Conservation (phyloP, 495 filamentous ascomycete genomes). For the Rhypophila decipiens region DNA sequence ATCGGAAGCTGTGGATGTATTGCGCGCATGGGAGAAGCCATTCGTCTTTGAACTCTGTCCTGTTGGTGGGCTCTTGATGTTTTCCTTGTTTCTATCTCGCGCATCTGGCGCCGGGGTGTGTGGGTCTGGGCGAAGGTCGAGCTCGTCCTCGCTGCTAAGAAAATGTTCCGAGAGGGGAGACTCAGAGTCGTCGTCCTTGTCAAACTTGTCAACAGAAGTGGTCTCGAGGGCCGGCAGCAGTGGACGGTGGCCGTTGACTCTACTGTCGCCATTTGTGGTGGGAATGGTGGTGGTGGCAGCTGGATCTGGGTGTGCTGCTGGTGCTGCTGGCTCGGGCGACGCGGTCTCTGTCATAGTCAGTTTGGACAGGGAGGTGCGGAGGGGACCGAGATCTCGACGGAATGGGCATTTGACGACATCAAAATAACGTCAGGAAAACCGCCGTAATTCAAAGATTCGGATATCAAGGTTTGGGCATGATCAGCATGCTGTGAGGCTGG, state of each 20-base stretch:
- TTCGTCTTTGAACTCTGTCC: constrained; percentile 13
- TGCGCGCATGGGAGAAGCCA: constrained; percentile 7
- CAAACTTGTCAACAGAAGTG: constrained; percentile 5
- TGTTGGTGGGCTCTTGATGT: not conserved
- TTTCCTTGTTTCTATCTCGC: not conserved
- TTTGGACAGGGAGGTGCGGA: constrained; percentile 29
- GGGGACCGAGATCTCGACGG: constrained; percentile 59
- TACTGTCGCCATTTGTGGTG: constrained; percentile 23
- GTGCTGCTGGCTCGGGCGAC: constrained; percentile 41
- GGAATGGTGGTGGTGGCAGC: too few relatives aligned
- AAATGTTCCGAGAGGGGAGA: not conserved
- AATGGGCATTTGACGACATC: constrained; percentile 51
- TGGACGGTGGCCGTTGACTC: constrained; percentile 8
- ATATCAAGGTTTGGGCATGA: constrained; percentile 59
- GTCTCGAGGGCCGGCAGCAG: not conserved
- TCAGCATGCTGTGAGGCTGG: constrained; percentile 34
- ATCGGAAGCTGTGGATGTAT: constrained; percentile 10
- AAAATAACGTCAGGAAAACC: constrained; percentile 63
- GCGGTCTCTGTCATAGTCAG: constrained; percentile 46
- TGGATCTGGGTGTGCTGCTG: constrained; percentile 29
- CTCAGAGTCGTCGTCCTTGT: too few relatives aligned
- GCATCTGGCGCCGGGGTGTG: not conserved
- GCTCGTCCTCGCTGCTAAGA: not conserved
- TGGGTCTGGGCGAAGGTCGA: not conserved
- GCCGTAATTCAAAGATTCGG: constrained; percentile 41